Evolutionary conservation across 2,329 filamentous ascomycete genomes (phyloP).

Genomic region (Pseudocercospora ulei): DNA sequence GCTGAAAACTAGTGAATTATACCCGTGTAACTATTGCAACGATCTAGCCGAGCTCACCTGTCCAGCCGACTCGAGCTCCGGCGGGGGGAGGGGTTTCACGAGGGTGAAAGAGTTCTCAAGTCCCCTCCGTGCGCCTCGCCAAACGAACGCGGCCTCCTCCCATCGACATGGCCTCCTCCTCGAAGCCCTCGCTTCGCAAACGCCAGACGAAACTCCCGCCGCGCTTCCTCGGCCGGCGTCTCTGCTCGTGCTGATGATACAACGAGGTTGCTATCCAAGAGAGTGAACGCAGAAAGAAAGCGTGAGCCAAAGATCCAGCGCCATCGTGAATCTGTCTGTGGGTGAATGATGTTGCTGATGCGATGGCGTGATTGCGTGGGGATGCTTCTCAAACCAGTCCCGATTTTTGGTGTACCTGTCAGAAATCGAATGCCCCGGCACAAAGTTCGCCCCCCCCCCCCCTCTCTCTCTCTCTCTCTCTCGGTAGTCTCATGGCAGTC

Average conservation of each 20-base stretch:
- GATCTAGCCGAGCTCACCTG: not conserved
- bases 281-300: conserved; percentile 2
- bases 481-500: conserved; percentile 4
- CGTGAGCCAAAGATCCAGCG: not conserved
- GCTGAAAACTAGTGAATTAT: conserved; percentile 4
- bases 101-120: not conserved
- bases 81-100: not conserved
- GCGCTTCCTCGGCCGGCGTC: conserved; percentile 2
- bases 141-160: not conserved
- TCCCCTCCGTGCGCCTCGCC: not conserved
- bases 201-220: conserved; percentile 1
- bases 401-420: conserved; percentile 7
- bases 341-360: not conserved
- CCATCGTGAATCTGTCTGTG: conserved; percentile 1
- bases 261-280: conserved; percentile 6
- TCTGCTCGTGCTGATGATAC: conserved; percentile 9
- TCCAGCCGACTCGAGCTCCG: not conserved
- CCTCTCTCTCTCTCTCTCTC: conserved; percentile 21
- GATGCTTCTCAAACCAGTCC: conserved; percentile 1
- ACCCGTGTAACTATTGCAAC: conserved; percentile 3
- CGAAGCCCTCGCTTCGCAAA: not conserved
- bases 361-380: too few relatives aligned
- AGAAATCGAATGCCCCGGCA: conserved; percentile 22
- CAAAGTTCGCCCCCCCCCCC: too few relatives aligned
- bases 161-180: not conserved